These are phyloP conservation scores for Cinnamomum chago DNA, from an alignment of 164 flowering plant genomes.

Conservation along the genomic window DNA sequence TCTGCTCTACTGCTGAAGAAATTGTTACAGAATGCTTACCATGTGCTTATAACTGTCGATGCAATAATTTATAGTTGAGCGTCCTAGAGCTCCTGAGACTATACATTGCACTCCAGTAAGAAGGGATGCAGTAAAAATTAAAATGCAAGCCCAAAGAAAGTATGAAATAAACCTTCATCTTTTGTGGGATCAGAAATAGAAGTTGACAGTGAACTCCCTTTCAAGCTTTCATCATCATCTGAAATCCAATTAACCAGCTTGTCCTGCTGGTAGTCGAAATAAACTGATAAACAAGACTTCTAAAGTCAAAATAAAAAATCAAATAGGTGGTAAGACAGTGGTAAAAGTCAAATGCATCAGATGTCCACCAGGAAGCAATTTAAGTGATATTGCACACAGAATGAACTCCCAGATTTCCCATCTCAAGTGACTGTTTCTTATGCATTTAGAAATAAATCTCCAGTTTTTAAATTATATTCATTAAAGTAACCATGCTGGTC, in stretches of 20 bases:
- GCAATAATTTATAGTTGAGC: not conserved
- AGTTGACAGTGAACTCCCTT: constrained; percentile 21
- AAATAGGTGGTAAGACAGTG: not conserved
- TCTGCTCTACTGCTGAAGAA: not conserved
- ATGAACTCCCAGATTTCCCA: constrained; percentile 12
- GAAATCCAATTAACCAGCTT: constrained; percentile 28
- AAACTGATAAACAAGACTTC: not conserved
- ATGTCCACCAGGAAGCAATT: constrained; percentile 15
- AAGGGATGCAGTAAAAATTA: not conserved
- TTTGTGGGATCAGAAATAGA: constrained; percentile 30
- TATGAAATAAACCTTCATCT: constrained; percentile 28
- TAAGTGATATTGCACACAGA: constrained; percentile 7
- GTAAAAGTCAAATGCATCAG: constrained; percentile 21
- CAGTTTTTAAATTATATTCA: constrained; percentile 13
- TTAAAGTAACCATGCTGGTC: constrained; percentile 10
- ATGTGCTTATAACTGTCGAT: not conserved
- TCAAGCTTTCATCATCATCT: constrained; percentile 29
- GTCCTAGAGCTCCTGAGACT: constrained; percentile 6
- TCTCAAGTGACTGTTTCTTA: constrained; percentile 10
- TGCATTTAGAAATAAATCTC: constrained; percentile 11
- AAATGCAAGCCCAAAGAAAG: not conserved
- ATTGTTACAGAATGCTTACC: constrained; percentile 5
- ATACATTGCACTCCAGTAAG: not conserved
- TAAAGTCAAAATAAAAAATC: not conserved
- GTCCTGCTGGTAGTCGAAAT: constrained; percentile 27